These are phyloP conservation scores for Teunomyces barrocoloradensis DNA, from an alignment of 805 yeast species.

Conservation along the genomic window DNA sequence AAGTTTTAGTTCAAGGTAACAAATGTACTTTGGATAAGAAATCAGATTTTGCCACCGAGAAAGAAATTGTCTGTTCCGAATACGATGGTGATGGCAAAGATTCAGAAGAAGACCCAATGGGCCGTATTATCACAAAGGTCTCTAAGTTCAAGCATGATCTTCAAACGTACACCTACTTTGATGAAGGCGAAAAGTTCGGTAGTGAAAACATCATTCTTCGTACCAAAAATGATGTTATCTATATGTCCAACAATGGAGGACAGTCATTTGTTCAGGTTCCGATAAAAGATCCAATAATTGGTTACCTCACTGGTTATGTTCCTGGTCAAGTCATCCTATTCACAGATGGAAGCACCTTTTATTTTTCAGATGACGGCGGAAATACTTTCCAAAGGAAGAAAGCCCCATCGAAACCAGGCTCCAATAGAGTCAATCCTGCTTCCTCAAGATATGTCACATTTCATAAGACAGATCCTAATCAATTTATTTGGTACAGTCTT, in stretches of 20 bases:
- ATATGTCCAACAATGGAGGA: slow-evolving; percentile 74
- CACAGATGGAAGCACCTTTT: slow-evolving; percentile 50
- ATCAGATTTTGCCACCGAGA: slow-evolving; percentile 21
- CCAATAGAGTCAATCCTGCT: slow-evolving; percentile 16
- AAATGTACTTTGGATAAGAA: slow-evolving; percentile 35
- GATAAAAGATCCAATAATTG: slow-evolving; percentile 41
- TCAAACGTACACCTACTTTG: slow-evolving; percentile 58
- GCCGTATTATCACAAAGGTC: slow-evolving; percentile 34
- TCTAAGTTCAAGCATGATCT: slow-evolving; percentile 53
- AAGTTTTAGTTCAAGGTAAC: slow-evolving; percentile 43
- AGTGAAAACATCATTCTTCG: slow-evolving; percentile 54
- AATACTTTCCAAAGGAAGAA: slow-evolving; percentile 44
- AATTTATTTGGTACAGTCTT: slow-evolving; percentile 70
- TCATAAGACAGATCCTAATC: slow-evolving; percentile 52
- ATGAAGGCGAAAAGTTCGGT: slow-evolving; percentile 37
- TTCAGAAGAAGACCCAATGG: slow-evolving; percentile 7
- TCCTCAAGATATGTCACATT: slow-evolving; percentile 46
- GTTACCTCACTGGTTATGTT: slow-evolving; percentile 59
- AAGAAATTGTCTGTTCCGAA: slow-evolving; percentile 37
- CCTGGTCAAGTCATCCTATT: slow-evolving; percentile 56
- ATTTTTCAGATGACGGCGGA: slow-evolving; percentile 69
- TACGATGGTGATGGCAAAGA: slow-evolving; percentile 11
- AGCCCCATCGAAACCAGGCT: slow-evolving; percentile 49
- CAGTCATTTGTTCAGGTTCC: slow-evolving; percentile 42
- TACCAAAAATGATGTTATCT: slow-evolving; percentile 51